Percentiles rank a stretch among this genome's conserved stretches.
Evolutionary conservation across 192 early-diverging fungal species (phyloP).

Genomic region (Obelidium mucronatum): DNA sequence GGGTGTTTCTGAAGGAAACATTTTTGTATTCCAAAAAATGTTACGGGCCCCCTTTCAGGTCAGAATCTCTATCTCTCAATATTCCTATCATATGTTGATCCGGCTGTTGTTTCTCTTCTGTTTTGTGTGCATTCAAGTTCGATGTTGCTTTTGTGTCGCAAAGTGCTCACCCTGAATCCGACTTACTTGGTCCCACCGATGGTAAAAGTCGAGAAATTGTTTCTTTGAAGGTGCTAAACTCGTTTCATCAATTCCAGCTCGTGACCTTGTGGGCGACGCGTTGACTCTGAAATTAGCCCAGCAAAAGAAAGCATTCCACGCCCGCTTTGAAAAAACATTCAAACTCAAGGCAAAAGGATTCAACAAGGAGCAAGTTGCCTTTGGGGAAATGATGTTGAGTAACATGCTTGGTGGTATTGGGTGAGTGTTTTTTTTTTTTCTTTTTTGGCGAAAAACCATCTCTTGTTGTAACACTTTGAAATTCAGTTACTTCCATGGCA

Average conservation of each 20-base stretch:
- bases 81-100: conserved; percentile 1
- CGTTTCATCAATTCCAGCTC: not conserved
- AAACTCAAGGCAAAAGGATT: conserved; percentile 72
- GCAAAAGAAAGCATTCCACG: conserved; percentile 62
- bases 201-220: too few relatives aligned
- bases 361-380: conserved; percentile 61
- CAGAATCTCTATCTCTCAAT: conserved; percentile 12
- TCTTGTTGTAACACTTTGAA: not conserved
- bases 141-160: conserved; percentile 61
- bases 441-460: not conserved
- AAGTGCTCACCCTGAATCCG: conserved; percentile 28
- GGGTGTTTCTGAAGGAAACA: conserved; percentile 50
- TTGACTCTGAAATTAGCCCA: conserved; percentile 49
- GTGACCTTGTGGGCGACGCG: conserved; percentile 19
- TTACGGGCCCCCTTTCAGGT: conserved; percentile 71
- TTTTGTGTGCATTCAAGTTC: conserved; percentile 55
- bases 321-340: conserved; percentile 78
- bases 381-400: conserved; percentile 78
- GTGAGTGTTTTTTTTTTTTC: conserved; percentile 38
- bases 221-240: not conserved
- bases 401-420: conserved; percentile 93
- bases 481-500: conserved; percentile 75
- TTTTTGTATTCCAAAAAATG: conserved; percentile 70
- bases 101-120: not conserved
- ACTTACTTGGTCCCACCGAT: not conserved